phyloP scores from a whole-genome alignment of 805 yeast species.

The Metschnikowia baotianmanensis region DNA sequence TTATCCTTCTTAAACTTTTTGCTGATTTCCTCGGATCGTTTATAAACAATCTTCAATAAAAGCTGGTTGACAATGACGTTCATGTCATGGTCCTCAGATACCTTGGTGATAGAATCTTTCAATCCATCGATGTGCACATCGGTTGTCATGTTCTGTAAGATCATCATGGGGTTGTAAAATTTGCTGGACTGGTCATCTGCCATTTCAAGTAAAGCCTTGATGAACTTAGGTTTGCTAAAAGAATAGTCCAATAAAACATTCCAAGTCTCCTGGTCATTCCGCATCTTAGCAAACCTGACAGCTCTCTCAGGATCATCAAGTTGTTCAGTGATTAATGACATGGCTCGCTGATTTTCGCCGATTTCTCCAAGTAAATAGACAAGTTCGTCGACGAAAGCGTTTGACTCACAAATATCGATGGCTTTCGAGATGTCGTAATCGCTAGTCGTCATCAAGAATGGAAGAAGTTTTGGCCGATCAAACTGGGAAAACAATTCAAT shows the following conservation, averaged over 20 bases:
- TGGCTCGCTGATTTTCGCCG: constrained; percentile 76
- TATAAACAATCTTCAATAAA: constrained; percentile 40
- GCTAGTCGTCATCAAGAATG: constrained; percentile 56
- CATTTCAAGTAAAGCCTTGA: constrained; percentile 66
- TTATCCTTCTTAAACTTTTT: constrained; percentile 19
- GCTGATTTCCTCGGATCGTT: constrained; percentile 31
- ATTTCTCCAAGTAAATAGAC: constrained; percentile 79
- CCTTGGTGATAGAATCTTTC: constrained; percentile 55
- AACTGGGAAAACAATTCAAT: constrained; percentile 63
- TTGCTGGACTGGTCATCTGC: constrained; percentile 52
- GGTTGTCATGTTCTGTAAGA: constrained; percentile 62
- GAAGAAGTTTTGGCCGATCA: constrained; percentile 53
- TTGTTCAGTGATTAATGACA: constrained; percentile 71
- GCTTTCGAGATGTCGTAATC: constrained; percentile 71
- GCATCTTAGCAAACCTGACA: constrained; percentile 67
- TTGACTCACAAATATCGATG: constrained; percentile 57
- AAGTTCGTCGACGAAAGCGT: constrained; percentile 61
- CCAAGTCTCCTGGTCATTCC: constrained; percentile 79
- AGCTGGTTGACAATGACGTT: constrained; percentile 50
- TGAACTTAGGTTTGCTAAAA: constrained; percentile 69
- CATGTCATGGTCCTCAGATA: constrained; percentile 63
- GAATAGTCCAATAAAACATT: constrained; percentile 69
- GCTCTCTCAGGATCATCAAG: constrained; percentile 79
- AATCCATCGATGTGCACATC: constrained; percentile 65
- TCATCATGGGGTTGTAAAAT: constrained; percentile 60